Base-by-base conservation (phyloP, 257 asterid species). In the Solanum medicagineum region DNA sequence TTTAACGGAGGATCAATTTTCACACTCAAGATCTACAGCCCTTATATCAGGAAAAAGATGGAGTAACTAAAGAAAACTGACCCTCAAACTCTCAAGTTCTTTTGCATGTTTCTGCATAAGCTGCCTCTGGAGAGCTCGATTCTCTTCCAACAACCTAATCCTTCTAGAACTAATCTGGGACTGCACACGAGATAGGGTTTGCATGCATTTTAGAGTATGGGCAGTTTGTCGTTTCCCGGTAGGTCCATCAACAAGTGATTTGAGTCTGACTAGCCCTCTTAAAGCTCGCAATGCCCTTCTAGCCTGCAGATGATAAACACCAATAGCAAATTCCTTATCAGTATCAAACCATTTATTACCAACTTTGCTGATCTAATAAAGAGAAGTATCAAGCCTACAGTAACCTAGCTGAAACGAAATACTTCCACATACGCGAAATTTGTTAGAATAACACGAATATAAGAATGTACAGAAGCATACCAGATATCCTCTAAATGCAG, bases 401-500 rank as follows among this genome's bases (percentile, higher is more conserved):
- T 51, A 77, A 26, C 42, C 24, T 26, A 2, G 65, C 17, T 77
- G 74, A 10, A 82, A 44, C 51, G 62, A 82, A 62, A 83, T 77
- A 42, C 70, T 14, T 20, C 66, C 45, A 86, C 55, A 1, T 17
- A 53, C 45, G 55, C 59, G 29, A 17, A 54, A 56, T 74, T 70
- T 74, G 42, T 29, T 19, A 42, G 26, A 56, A 65, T 22, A 44
- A 59, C 15, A 86, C 19, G 47, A 68, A 65, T 45, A 53, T 53
- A 53, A 59, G 5, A 53, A 32, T 10, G 68, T 17, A 5, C 10
- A 47, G 20, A 24, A 84, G 49, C 82, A 44, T 89, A 97, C 99
- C 94, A 92, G 84, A 87, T 95, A 91, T 88, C 99, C 98, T 70
- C 99, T 95, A 83, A 97, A 97, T 51, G 96, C 97, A 19, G 97